Evolutionary conservation across 73 alveolate genomes (phyloP).

Genomic region (Paramecium bursaria): DNA sequence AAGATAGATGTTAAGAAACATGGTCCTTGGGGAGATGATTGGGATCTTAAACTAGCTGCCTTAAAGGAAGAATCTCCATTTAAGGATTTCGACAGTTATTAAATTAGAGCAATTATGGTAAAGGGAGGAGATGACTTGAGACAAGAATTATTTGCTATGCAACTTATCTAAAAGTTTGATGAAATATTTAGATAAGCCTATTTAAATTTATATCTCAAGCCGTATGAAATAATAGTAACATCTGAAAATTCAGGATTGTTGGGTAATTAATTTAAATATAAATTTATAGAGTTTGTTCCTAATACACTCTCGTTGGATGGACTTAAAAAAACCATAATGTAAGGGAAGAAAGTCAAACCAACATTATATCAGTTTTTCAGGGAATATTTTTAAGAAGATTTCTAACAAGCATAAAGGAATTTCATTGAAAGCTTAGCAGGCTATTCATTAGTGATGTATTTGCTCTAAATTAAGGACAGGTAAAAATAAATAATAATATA

Average conservation of each 20-base stretch:
- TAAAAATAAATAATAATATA: too few species aligned
- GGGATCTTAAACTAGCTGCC: constrained; percentile 79
- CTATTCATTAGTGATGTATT: constrained; percentile 93
- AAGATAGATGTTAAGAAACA: constrained; percentile 70
- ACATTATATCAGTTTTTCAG: constrained; percentile 86
- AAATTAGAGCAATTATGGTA: constrained; percentile 87
- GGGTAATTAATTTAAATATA: constrained; percentile 2
- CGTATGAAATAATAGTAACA: constrained; percentile 95
- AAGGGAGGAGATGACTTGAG: constrained; percentile 98
- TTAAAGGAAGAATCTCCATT: constrained; percentile 78
- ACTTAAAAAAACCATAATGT: constrained; percentile 86
- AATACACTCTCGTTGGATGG: constrained; percentile 95
- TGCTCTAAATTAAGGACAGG: constrained; percentile 93
- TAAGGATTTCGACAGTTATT: constrained; percentile 81
- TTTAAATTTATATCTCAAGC: constrained; percentile 86
- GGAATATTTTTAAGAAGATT: constrained; percentile 82
- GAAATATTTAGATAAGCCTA: constrained; percentile 86
- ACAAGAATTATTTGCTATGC: constrained; percentile 96
- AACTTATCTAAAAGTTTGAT: constrained; percentile 87
- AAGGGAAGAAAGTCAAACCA: too few species aligned
- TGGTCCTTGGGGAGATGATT: constrained; percentile 91
- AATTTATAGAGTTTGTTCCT: constrained; percentile 92
- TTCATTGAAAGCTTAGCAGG: constrained; percentile 99
- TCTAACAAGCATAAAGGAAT: constrained; percentile 96
- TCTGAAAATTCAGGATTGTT: constrained; percentile 91